Conservation (phyloP, 164 flowering plant species). For the Piper longum region DNA sequence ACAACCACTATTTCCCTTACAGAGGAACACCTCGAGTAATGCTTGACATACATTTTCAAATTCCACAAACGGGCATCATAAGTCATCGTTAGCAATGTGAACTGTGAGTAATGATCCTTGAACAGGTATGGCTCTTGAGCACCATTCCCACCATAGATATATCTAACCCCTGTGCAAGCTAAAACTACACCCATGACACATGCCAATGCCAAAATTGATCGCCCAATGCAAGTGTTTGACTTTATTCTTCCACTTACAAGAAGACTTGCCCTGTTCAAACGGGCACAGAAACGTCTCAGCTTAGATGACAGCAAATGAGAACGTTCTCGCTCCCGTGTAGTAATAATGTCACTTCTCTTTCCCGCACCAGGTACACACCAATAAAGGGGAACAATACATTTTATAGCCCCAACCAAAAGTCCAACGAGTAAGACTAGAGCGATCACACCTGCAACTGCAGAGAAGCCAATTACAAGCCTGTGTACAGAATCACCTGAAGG, state of each 20-base stretch:
- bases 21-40: slow-evolving; percentile 85
- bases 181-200: slow-evolving; percentile 31
- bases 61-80: slow-evolving; percentile 92
- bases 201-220: slow-evolving; percentile 25
- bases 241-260: slow-evolving; percentile 37
- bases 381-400: slow-evolving; percentile 51
- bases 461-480: slow-evolving; percentile 50
- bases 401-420: slow-evolving; percentile 62
- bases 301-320: slow-evolving; percentile 36
- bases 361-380: slow-evolving; percentile 42
- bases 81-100: slow-evolving; percentile 83
- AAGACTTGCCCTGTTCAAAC: slow-evolving; percentile 43
- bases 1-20: slow-evolving; percentile 84
- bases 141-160: slow-evolving; percentile 72
- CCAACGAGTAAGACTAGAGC: slow-evolving; percentile 44
- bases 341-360: slow-evolving; percentile 45
- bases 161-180: slow-evolving; percentile 42
- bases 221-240: slow-evolving; percentile 42
- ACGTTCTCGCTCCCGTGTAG: slow-evolving; percentile 46
- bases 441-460: slow-evolving; percentile 32
- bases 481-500: slow-evolving; percentile 61
- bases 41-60: slow-evolving; percentile 76
- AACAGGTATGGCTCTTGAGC: slow-evolving; percentile 62
- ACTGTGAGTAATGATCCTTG: slow-evolving; percentile 71
- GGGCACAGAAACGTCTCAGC: slow-evolving; percentile 45